phyloP scores from a whole-genome alignment of 768 basidiomycete genomes.

The Strobilomyces confusus region DNA sequence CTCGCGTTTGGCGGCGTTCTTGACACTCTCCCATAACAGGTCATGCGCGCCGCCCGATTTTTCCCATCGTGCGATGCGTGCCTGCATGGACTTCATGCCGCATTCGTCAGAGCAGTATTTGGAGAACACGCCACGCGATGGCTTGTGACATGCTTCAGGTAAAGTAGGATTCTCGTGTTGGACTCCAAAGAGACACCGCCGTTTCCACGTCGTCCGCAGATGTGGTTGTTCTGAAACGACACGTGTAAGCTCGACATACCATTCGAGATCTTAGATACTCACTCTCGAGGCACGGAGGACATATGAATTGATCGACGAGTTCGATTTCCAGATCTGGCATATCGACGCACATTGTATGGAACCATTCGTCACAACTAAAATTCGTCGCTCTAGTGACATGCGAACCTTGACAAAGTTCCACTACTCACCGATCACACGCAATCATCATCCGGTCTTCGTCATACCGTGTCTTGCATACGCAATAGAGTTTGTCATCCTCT shows the following conservation, averaged over 20 bases:
- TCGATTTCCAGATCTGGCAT: constrained; percentile 81
- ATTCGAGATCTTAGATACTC: constrained; percentile 29
- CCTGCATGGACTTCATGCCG: constrained; percentile 69
- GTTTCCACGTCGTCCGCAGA: constrained; percentile 75
- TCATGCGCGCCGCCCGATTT: constrained; percentile 60
- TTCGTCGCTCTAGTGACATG: background rate
- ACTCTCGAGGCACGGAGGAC: constrained; percentile 78
- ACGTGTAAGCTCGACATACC: background rate
- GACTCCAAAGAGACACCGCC: constrained; percentile 68
- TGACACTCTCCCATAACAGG: constrained; percentile 71
- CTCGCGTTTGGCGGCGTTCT: constrained; percentile 64
- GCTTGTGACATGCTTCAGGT: constrained; percentile 69
- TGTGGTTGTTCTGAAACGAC: constrained; percentile 50
- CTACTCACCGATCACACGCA: constrained; percentile 80
- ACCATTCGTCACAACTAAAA: constrained; percentile 91
- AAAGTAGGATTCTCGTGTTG: constrained; percentile 60
- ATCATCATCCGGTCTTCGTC: constrained; percentile 90
- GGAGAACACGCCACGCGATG: constrained; percentile 76
- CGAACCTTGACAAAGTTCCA: background rate
- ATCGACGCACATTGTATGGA: constrained; percentile 80
- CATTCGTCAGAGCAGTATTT: constrained; percentile 93
- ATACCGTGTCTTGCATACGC: constrained; percentile 82
- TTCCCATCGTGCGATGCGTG: constrained; percentile 58
- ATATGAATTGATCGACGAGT: constrained; percentile 90
- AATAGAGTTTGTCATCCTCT: constrained; percentile 67